phyloP scores from a whole-genome alignment of 768 basidiomycete genomes.

The Tricholoma saponaceum region DNA sequence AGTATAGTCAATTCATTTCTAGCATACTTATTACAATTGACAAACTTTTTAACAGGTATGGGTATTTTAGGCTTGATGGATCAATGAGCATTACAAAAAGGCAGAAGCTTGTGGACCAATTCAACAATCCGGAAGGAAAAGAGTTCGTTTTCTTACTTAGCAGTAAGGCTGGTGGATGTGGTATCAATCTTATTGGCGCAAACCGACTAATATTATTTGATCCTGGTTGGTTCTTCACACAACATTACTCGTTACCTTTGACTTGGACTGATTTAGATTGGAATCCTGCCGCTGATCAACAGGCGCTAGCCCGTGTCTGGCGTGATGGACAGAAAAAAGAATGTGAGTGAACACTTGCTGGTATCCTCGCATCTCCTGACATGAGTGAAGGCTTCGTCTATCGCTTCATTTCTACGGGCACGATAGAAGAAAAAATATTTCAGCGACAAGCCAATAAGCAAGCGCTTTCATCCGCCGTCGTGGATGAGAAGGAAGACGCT shows the following conservation, averaged over 20 bases:
- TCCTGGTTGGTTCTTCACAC: conserved; percentile 53
- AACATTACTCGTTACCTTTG: not conserved
- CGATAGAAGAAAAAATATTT: conserved; percentile 99
- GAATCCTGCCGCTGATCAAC: conserved; percentile 98
- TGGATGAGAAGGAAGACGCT: conserved; percentile 94
- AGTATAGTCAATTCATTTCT: conserved; percentile 43
- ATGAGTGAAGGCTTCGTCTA: conserved; percentile 82
- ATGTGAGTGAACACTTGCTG: conserved; percentile 48
- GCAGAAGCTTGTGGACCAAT: conserved; percentile 94
- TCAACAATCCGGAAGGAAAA: conserved; percentile 89
- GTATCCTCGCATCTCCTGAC: not conserved
- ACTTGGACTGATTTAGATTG: conserved; percentile 56
- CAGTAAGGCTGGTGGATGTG: conserved; percentile 94
- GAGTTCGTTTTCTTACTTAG: conserved; percentile 94
- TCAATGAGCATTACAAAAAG: conserved; percentile 88
- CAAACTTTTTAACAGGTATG: conserved; percentile 55
- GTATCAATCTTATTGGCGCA: conserved; percentile 95
- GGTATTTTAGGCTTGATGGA: conserved; percentile 91
- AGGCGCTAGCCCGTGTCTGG: conserved; percentile 98
- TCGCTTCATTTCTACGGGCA: conserved; percentile 94
- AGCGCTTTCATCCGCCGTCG: conserved; percentile 95
- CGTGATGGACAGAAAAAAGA: conserved; percentile 99
- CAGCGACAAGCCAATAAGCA: conserved; percentile 96
- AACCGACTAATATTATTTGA: conserved; percentile 95
- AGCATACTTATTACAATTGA: not conserved